phyloP scores from a whole-genome alignment of 306 rosid species.

The Vicia faba region DNA sequence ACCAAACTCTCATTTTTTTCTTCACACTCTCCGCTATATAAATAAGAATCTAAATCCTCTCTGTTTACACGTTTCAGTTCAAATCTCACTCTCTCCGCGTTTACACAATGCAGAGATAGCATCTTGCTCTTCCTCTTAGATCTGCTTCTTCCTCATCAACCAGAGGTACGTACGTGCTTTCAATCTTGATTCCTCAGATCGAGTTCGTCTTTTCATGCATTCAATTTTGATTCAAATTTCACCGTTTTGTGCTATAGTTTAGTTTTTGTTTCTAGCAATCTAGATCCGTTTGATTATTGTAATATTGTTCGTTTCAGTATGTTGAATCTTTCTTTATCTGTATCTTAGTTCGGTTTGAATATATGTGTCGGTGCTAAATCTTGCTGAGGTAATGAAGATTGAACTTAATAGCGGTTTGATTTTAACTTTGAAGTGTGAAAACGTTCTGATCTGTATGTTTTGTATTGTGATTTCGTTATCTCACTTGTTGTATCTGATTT shows the following conservation, averaged over 20 bases:
- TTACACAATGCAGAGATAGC: constrained; percentile 36
- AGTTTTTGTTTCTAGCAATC: not conserved
- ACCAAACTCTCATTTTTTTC: not conserved
- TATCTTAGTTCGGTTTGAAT: constrained; percentile 1
- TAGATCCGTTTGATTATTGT: constrained; percentile 43
- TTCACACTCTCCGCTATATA: constrained; percentile 29
- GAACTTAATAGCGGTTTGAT: not conserved
- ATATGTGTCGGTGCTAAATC: constrained; percentile 30
- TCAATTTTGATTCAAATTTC: not conserved
- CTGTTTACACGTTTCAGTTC: not conserved
- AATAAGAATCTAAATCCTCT: not conserved
- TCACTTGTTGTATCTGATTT: not conserved
- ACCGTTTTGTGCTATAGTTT: not conserved
- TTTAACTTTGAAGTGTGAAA: constrained; percentile 16
- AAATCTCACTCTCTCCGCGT: not conserved
- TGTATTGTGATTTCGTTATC: not conserved
- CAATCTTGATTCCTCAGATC: constrained; percentile 29
- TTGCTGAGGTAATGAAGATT: not conserved
- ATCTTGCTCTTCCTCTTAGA: constrained; percentile 31
- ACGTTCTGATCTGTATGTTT: constrained; percentile 18
- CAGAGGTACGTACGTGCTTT: constrained; percentile 44
- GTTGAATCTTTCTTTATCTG: not conserved
- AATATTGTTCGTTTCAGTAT: constrained; percentile 9
- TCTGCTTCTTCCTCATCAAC: constrained; percentile 32
- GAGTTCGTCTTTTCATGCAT: not conserved